Evolutionary conservation across 2,329 filamentous ascomycete genomes (phyloP).

Genomic region (Colletotrichum agaves): DNA sequence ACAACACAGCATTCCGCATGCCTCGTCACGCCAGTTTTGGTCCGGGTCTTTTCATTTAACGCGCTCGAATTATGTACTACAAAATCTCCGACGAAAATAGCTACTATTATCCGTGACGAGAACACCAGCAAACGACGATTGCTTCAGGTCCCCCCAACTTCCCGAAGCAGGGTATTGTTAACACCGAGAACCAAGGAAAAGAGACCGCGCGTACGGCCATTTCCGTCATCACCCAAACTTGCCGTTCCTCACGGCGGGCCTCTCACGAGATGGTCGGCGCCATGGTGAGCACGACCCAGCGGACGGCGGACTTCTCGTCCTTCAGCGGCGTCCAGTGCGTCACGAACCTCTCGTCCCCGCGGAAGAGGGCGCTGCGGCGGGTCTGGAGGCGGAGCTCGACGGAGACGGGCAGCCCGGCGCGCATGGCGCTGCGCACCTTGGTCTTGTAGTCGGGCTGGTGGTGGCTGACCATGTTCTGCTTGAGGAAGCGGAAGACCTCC

Average conservation of each 20-base stretch:
- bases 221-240: not conserved
- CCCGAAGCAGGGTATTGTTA: no score
- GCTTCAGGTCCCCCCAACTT: no score
- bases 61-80: no score
- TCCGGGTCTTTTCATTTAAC: no score
- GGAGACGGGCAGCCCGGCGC: conserved; percentile 46
- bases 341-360: conserved; percentile 39
- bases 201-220: not conserved
- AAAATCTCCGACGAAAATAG: no score
- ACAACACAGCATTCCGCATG: no score
- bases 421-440: conserved; percentile 38
- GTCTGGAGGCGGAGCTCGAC: conserved; percentile 43
- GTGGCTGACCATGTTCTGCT: conserved; percentile 41
- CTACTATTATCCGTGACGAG: no score
- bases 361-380: conserved; percentile 41
- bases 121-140: no score
- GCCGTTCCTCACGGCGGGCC: fast-evolving
- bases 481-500: conserved; percentile 43
- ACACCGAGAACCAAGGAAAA: not conserved
- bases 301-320: conserved; percentile 30
- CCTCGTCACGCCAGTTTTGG: no score
- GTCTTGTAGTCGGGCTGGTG: conserved; percentile 41
- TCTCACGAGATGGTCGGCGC: conserved; percentile 28
- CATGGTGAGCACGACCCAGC: conserved; percentile 34
- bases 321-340: conserved; percentile 40